Evolutionary conservation across 2,329 filamentous ascomycete species (phyloP).

Genomic region (Albifimbria verrucaria): DNA sequence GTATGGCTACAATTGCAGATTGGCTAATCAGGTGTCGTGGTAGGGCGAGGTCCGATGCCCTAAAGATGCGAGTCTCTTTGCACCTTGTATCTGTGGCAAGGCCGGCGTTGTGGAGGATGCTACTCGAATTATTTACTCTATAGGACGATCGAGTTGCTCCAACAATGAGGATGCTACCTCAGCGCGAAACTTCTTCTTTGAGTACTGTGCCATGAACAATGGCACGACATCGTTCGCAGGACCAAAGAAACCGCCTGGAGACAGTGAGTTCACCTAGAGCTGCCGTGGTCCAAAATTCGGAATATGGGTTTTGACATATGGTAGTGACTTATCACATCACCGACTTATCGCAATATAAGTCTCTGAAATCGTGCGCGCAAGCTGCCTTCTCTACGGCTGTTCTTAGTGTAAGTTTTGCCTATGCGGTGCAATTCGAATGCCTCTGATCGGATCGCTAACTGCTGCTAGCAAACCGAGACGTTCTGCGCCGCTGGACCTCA

Average conservation of each 20-base stretch:
- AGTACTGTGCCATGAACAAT: constrained; percentile 48
- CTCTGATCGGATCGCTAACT: constrained; percentile 3
- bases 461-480: constrained; percentile 25
- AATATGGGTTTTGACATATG: background rate
- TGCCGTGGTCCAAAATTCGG: no score
- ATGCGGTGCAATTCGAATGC: constrained; percentile 8
- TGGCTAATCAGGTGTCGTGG: background rate
- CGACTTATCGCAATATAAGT: constrained; percentile 42
- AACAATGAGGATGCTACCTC: constrained; percentile 43
- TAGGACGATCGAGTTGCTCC: constrained; percentile 41
- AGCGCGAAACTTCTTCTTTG: constrained; percentile 46
- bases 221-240: constrained; percentile 47
- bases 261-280: constrained; percentile 35
- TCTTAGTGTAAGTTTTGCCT: constrained; percentile 31
- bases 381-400: constrained; percentile 40
- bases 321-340: constrained; percentile 55
- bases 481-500: constrained; percentile 44
- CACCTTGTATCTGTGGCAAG: constrained; percentile 51
- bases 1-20: background rate
- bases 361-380: constrained; percentile 42
- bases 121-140: constrained; percentile 39
- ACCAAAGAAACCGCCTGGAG: constrained; percentile 44
- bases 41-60: constrained; percentile 29
- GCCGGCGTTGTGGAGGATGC: constrained; percentile 42
- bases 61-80: constrained; percentile 36